Conservation (phyloP, 306 rosid genomes). For the Ormosia semicastrata region DNA sequence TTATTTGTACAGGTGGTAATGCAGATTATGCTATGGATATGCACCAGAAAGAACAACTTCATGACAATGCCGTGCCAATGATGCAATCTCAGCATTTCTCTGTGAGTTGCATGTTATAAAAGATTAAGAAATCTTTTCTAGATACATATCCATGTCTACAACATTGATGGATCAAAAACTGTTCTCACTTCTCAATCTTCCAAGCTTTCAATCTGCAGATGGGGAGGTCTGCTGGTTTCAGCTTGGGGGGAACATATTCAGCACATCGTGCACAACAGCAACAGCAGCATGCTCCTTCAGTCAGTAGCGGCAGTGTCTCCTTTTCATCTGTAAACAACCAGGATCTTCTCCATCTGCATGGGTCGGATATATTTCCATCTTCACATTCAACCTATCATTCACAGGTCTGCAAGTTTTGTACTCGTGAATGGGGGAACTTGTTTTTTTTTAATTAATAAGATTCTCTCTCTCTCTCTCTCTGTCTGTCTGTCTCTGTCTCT, state of each 20-base stretch:
- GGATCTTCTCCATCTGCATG: conserved; percentile 89
- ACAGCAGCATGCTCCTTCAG: conserved; percentile 86
- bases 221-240: conserved; percentile 94
- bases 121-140: neutral
- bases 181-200: neutral
- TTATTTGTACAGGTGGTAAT: conserved; percentile 70
- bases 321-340: conserved; percentile 88
- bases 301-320: conserved; percentile 71
- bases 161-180: conserved; percentile 12
- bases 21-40: conserved; percentile 85
- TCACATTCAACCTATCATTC: conserved; percentile 88
- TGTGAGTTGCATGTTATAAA: conserved; percentile 47
- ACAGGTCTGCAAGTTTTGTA: conserved; percentile 58
- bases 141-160: neutral
- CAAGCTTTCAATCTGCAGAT: conserved; percentile 52
- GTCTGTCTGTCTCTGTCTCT: too few species aligned
- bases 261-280: conserved; percentile 89
- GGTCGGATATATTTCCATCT: conserved; percentile 85
- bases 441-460: neutral
- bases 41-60: conserved; percentile 98
- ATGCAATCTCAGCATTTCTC: conserved; percentile 97
- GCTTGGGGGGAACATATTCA: conserved; percentile 73
- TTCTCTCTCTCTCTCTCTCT: too few species aligned
- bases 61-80: conserved; percentile 80
- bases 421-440: neutral